Evolutionary conservation across 1,139 yeast genomes (phyloP), one percentile per base, ranked within the genome.

Genomic region (Kodamaea suecica): DNA sequence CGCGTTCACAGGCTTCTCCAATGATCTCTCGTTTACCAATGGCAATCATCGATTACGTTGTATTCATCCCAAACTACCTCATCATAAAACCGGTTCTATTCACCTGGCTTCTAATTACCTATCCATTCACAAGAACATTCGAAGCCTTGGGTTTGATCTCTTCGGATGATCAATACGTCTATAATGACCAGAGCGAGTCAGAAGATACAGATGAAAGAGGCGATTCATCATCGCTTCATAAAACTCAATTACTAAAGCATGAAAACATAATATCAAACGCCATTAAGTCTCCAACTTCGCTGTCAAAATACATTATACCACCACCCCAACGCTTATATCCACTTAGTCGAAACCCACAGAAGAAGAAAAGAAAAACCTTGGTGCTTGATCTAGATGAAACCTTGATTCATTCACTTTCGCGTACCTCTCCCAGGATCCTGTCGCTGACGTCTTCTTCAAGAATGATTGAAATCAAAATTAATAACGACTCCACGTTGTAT

Each of bases 371-470:
- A 44, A 92, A 90, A 55, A 83, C 90, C 1, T 68, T 92, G 28
- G 82, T 92, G 1, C 66, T 92, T 19, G 98, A 92, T 56, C 71
- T 92, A 24, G 98, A 92, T 59, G 98, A 92, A 53, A 92, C 98
- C 0, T 64, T 92, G 39, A 88, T 92, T 39, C 98, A 92, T 56
- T 87, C 97, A 1, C 69, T 88, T 36, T 80, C 94, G 2, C 70
- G 95, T 39, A 78, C 76, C 31, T 70, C 66, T 37, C 80, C 63
- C 25, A 63, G 64, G 40, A 65, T 57, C 21, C 49, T 60, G 20
- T 70, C 76, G 42, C 63, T 78, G 7, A 63, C 75, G 21, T 76
- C 51, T 2, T 46, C 45, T 9, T 47, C 80, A 33, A 87, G 82
- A 50, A 81, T 88, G 75, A 85, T 92, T 34, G 97, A 92, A 61